Evolutionary conservation across 2,329 filamentous ascomycete species (phyloP), one percentile per base, ranked within the genome.

Genomic region (Apiospora marii): DNA sequence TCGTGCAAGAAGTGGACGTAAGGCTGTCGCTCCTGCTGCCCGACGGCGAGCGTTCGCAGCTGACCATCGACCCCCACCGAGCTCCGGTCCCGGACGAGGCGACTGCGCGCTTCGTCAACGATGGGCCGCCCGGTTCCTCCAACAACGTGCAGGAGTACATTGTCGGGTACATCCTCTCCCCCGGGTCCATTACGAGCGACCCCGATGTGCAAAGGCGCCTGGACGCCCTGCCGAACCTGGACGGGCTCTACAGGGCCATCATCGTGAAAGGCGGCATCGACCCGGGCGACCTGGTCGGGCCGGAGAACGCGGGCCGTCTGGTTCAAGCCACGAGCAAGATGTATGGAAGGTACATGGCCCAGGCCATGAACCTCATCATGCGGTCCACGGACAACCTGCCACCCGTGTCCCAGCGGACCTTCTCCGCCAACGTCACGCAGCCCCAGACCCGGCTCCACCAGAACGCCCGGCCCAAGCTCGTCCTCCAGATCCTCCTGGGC

Each of bases 401-500:
- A 73, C 14, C 27, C 6, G 14, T 14, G 19, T 71, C 49, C 22
- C 71, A 53, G 72, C 74, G 0, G 70, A 73, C 14, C 73, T 73
- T 72, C 72, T 70, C 2, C 76, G 77, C 19, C 72, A 48, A 1
- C 24, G 75, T 34, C 64, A 68, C 44, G 68, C 71, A 27, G 27
- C 67, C 5, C 71, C 72, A 27, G 70, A 70, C 24, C 1, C 72
- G 78, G 14, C 53, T 81, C 3, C 72, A 73, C n/a, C 79, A 80
- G 71, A 80, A 79, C 41, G 70, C 70, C 10, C 72, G 58, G 0
- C 76, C 78, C 24, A 81, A 81, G 68, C 73, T 80, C 49, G 77
- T 78, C 1, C 70, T 81, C n/a, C 79, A 81, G 67, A 75, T 75
- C 10, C 76, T 80, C 70, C 70, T 81, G n/a, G 78, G 75, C 13